These are phyloP conservation scores for Synchytrium microbalum DNA, from an alignment of 371 early-diverging fungal species.

Conservation along the genomic window DNA sequence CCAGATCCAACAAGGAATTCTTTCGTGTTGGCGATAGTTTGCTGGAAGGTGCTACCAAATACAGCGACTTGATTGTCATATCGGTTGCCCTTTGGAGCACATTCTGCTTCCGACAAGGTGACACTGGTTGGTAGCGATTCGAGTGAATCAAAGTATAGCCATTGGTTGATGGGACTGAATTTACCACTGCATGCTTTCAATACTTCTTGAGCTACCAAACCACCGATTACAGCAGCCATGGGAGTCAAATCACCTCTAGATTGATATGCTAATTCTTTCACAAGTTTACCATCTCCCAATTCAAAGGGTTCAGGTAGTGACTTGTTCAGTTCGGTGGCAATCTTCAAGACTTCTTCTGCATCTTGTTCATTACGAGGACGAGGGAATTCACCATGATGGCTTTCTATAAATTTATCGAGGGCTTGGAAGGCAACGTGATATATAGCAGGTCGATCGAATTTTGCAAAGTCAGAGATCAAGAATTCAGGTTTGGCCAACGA, in stretches of 20 bases:
- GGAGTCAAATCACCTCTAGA: constrained; percentile 91
- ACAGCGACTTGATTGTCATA: constrained; percentile 95
- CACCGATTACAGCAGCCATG: constrained; percentile 97
- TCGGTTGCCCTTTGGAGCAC: constrained; percentile 71
- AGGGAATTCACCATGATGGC: constrained; percentile 55
- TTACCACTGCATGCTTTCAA: constrained; percentile 94
- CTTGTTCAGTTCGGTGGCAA: constrained; percentile 49
- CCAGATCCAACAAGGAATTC: constrained; percentile 99
- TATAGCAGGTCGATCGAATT: constrained; percentile 90
- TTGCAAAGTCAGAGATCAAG: constrained; percentile 89
- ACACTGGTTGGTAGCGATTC: constrained; percentile 76
- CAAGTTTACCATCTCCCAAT: constrained; percentile 68
- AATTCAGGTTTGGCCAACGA: constrained; percentile 78
- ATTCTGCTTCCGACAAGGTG: constrained; percentile 58
- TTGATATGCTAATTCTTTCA: constrained; percentile 81
- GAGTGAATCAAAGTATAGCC: constrained; percentile 96
- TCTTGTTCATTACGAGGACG: constrained; percentile 59
- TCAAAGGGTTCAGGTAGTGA: constrained; percentile 49
- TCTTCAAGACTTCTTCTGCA: constrained; percentile 42
- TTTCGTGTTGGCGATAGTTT: constrained; percentile 75
- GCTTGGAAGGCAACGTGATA: constrained; percentile 92
- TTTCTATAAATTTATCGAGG: constrained; percentile 60
- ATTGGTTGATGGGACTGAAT: constrained; percentile 94
- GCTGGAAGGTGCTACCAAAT: constrained; percentile 88
- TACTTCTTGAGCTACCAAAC: constrained; percentile 98